Conservation (phyloP, 108 stramenopile species). For the Thalassiosira profunda region DNA sequence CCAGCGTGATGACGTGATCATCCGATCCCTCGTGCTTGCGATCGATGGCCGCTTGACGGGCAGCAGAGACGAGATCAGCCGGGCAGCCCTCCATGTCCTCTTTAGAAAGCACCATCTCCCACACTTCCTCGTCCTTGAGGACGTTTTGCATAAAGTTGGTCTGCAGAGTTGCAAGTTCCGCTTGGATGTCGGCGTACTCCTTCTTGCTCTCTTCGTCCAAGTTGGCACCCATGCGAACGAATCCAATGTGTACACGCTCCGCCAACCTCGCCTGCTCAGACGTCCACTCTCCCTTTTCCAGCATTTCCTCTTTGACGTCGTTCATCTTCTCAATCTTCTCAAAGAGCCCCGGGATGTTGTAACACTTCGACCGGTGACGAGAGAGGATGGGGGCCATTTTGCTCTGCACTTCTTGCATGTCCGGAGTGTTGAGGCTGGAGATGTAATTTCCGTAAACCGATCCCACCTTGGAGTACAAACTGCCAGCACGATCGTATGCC, state of each 20-base stretch:
- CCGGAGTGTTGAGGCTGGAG: conserved; percentile 54
- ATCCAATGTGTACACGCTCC: conserved; percentile 73
- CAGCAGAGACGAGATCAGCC: conserved; percentile 59
- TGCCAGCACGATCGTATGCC: conserved; percentile 64
- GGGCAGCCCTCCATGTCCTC: conserved; percentile 78
- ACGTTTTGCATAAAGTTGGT: conserved; percentile 81
- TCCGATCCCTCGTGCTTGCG: conserved; percentile 55
- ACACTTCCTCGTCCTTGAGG: conserved; percentile 74
- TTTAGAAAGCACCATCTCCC: conserved; percentile 54
- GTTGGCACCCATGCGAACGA: conserved; percentile 68
- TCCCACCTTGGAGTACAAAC: conserved; percentile 27
- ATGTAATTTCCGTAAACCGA: conserved; percentile 61
- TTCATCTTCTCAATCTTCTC: conserved; percentile 56
- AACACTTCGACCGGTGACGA: conserved; percentile 47
- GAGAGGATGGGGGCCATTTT: conserved; percentile 62
- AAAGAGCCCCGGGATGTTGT: conserved; percentile 73
- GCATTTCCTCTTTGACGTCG: conserved; percentile 38
- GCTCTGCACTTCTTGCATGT: conserved; percentile 64
- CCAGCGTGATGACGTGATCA: conserved; percentile 73
- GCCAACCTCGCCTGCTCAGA: conserved; percentile 63
- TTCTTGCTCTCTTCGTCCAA: conserved; percentile 52
- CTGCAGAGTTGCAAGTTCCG: conserved; percentile 63
- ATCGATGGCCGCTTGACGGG: conserved; percentile 71
- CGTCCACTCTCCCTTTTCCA: conserved; percentile 41
- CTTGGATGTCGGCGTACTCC: conserved; percentile 71